Conservation (phyloP, 768 basidiomycete genomes). For the Tylopilus sp. region DNA sequence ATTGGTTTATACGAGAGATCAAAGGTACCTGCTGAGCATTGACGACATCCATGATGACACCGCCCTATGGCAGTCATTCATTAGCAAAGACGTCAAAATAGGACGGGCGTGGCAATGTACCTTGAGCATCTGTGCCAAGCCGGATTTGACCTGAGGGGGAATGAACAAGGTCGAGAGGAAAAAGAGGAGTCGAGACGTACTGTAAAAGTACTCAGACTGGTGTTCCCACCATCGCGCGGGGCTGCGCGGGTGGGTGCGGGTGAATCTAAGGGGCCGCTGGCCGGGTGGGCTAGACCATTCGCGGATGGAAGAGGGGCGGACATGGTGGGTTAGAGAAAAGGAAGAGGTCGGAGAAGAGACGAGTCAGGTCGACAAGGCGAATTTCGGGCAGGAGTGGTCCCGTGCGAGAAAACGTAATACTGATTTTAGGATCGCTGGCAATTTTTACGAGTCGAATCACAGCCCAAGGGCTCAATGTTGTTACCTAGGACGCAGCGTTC, state of each 20-base stretch:
- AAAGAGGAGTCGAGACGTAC: constrained; percentile 36
- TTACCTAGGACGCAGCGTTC: background rate
- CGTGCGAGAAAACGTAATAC: constrained; percentile 1
- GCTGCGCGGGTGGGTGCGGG: constrained; percentile 52
- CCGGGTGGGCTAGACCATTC: constrained; percentile 7
- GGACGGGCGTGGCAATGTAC: constrained; percentile 33
- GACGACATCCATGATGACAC: constrained; percentile 94
- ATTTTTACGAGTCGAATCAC: background rate
- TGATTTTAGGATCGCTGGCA: background rate
- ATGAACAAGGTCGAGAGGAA: background rate
- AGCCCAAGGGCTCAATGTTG: background rate
- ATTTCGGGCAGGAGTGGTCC: constrained; percentile 1
- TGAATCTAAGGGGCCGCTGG: background rate
- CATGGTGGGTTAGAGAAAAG: constrained; percentile 6
- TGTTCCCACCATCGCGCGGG: constrained; percentile 48
- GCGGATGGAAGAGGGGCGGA: constrained; percentile 8
- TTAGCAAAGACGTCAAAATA: background rate
- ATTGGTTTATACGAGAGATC: background rate
- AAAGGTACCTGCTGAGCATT: constrained; percentile 60
- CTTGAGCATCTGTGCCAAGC: constrained; percentile 96
- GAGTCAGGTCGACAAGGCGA: background rate
- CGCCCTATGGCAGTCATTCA: constrained; percentile 45
- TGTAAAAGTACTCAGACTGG: constrained; percentile 69
- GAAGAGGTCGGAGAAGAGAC: background rate
- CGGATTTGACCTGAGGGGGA: constrained; percentile 76